Evolutionary conservation across 2,329 filamentous ascomycete species (phyloP).

Genomic region (Colletotrichum truncatum): DNA sequence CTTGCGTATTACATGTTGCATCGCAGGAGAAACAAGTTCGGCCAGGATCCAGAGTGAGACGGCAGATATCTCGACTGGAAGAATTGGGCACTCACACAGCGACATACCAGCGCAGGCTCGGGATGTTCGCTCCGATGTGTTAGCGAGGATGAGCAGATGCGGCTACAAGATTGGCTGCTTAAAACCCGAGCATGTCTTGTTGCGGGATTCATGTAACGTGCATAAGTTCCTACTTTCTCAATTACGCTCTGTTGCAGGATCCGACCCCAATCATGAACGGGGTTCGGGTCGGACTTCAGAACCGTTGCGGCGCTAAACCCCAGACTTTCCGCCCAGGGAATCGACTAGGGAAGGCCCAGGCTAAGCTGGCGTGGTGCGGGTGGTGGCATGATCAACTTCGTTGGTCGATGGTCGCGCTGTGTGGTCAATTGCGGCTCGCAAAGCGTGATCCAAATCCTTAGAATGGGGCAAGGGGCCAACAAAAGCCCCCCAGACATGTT

Average conservation of each 20-base stretch:
- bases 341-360: neutral
- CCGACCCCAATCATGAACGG: neutral
- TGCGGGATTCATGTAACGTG: neutral
- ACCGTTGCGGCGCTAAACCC: neutral
- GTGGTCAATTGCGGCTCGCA: no score
- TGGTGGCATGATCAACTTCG: constrained; percentile 11
- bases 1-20: neutral
- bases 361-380: no score
- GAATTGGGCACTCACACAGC: neutral
- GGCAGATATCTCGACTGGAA: neutral
- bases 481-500: no score
- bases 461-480: no score
- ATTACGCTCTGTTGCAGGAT: neutral
- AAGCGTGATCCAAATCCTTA: no score
- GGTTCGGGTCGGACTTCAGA: constrained; percentile 17
- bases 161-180: neutral
- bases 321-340: neutral
- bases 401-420: neutral
- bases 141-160: neutral
- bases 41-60: neutral
- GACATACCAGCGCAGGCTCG: neutral
- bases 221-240: neutral
- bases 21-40: neutral
- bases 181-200: neutral
- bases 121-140: neutral